These are phyloP conservation scores for Onygenales sp. DNA, from an alignment of 2,329 filamentous ascomycete species.

Conservation along the genomic window DNA sequence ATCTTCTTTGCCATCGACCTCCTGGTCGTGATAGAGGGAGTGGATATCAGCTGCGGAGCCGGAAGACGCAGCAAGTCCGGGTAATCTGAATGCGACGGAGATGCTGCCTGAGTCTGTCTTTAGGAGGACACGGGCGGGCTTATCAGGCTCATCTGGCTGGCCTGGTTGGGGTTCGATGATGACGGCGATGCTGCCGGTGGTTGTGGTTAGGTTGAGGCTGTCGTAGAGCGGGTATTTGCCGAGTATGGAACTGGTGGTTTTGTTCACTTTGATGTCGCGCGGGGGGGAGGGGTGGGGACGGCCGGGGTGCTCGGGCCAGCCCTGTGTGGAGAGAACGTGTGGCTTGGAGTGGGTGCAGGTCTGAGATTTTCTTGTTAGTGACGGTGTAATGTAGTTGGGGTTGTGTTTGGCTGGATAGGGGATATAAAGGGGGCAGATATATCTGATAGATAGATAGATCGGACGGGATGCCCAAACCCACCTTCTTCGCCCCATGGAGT, in stretches of 20 bases:
- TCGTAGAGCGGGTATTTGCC: constrained; percentile 25
- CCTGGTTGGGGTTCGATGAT: constrained; percentile 23
- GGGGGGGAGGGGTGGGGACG: background rate
- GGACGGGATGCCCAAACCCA: background rate
- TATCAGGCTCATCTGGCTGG: constrained; percentile 14
- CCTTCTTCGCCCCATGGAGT: background rate
- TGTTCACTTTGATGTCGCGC: constrained; percentile 14
- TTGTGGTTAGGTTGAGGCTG: constrained; percentile 21
- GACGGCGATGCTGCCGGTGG: constrained; percentile 20
- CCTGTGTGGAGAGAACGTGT: background rate
- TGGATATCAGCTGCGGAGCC: background rate
- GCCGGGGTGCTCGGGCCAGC: background rate
- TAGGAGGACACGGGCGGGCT: constrained; percentile 21
- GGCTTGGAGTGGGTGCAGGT: constrained; percentile 1
- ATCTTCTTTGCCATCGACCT: too few species aligned
- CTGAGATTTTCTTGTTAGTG: background rate
- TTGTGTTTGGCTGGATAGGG: background rate
- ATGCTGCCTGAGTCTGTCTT: constrained; percentile 18
- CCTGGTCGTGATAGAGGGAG: background rate
- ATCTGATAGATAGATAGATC: background rate
- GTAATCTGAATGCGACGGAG: constrained; percentile 15
- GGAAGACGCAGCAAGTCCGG: background rate
- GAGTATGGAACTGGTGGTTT: constrained; percentile 13
- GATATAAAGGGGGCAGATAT: background rate
- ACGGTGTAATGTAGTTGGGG: background rate